Base-by-base conservation (phyloP, 1,139 yeast species). In the Hyphopichia fennica region DNA sequence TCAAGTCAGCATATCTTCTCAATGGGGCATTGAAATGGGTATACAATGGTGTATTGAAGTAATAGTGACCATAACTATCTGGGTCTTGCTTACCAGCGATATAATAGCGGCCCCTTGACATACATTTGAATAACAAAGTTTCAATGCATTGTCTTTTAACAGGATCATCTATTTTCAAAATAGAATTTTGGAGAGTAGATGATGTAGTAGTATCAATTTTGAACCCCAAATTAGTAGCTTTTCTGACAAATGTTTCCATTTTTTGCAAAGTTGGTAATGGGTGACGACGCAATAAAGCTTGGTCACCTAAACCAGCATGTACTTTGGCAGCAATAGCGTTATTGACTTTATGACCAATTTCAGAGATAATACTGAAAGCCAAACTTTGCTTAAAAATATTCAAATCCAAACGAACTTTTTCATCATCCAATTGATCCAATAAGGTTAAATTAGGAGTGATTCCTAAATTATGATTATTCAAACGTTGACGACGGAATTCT, bases 21-120 rank as follows among this genome's bases (percentile, higher is more conserved):
- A 90, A 71, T 13, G 99, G 99, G 1, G 96, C 81, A n/a, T 88
- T 85, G 69, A 91, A 91, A 64, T 93, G 98, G 0, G 98, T 88
- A 62, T 88, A 93, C 38, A 89, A 71, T 30, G 96, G 96, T 48
- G 87, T 65, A 53, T 89, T 89, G 59, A 84, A 79, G 57, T 87
- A 81, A 63, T 86, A 91, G 58, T 93, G 96, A 13, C 82, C 81
- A 59, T 79, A 81, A 48, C 78, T 80, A 51, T 87, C 95, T 5
- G 90, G 82, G 52, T 89, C 96, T 41, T 83, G 84, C 59, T 84
- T 85, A 18, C 96, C 97, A 10, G 97, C 96, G 57, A 90, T 81
- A 50, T 82, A 86, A 60, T 93, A 93, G 58, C 82, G 87, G 28
- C 96, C 95, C 55, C 95, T 78, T 14, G 85, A 76, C 83, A 93